Percentiles rank a stretch among this genome's conserved stretches.
phyloP scores from a whole-genome alignment of 768 basidiomycete species.

The Hericium rajendrae region DNA sequence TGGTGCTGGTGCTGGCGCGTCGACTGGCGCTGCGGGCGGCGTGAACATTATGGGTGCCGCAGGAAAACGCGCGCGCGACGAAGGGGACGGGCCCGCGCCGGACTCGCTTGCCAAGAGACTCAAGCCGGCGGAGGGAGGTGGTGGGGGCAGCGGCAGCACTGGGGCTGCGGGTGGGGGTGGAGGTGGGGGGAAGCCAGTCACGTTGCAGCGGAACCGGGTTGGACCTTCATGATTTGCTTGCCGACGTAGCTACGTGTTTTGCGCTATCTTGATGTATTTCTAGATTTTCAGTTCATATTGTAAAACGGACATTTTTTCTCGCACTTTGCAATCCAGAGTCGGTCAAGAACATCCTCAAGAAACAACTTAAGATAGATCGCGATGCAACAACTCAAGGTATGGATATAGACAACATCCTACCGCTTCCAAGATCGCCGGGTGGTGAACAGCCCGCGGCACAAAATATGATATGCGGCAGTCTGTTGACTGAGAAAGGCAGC shows the following conservation, averaged over 20 bases:
- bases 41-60: constrained; percentile 14
- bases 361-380: too few relatives aligned
- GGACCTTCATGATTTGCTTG: constrained; percentile 24
- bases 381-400: too few relatives aligned
- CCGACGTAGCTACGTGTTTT: constrained; percentile 17
- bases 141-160: background rate
- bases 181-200: constrained; percentile 10
- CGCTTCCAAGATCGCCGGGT: too few relatives aligned
- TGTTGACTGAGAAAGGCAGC: too few relatives aligned
- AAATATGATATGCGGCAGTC: too few relatives aligned
- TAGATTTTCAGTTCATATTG: background rate
- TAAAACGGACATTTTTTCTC: background rate
- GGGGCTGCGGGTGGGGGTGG: background rate
- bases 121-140: constrained; percentile 3
- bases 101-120: constrained; percentile 12
- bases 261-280: background rate
- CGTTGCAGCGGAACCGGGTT: constrained; percentile 10
- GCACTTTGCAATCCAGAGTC: background rate
- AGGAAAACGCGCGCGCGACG: constrained; percentile 12
- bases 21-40: background rate
- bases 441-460: too few relatives aligned
- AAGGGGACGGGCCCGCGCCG: constrained; percentile 4
- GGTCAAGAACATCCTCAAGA: too few relatives aligned
- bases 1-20: constrained; percentile 1
- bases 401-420: too few relatives aligned